A percentile compares a stretch with the other conserved stretches of the same genome.
Evolutionary conservation across 371 early-diverging fungal species (phyloP).

Genomic region (Apophysomyces elegans): DNA sequence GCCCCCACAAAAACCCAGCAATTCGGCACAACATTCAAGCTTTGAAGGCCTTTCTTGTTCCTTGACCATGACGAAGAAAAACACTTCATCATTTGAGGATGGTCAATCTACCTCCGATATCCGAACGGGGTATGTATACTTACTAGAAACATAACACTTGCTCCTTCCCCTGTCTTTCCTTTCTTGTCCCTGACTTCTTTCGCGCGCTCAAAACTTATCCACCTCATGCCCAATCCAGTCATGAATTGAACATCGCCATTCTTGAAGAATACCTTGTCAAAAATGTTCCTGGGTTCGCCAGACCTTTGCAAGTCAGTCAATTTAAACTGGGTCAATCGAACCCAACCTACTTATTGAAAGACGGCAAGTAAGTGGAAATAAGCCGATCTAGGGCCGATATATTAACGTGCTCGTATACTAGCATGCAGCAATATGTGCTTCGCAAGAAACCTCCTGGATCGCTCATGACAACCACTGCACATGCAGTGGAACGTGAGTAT

Average conservation of each 20-base stretch:
- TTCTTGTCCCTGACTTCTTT: background rate
- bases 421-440: conserved; percentile 72
- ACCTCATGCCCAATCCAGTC: conserved; percentile 38
- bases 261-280: conserved; percentile 63
- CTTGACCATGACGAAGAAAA: conserved; percentile 12
- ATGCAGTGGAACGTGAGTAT: conserved; percentile 93
- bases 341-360: conserved; percentile 84
- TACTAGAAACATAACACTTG: background rate
- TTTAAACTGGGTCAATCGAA: conserved; percentile 92
- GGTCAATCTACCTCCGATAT: conserved; percentile 43
- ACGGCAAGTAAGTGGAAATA: conserved; percentile 59
- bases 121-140: conserved; percentile 36
- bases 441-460: conserved; percentile 93
- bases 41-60: conserved; percentile 2
- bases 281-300: conserved; percentile 54
- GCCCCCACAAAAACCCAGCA: conserved; percentile 5
- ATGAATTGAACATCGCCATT: conserved; percentile 61
- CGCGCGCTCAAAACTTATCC: background rate
- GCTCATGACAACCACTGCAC: conserved; percentile 84
- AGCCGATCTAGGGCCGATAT: background rate
- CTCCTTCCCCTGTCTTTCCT: background rate
- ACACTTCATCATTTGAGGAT: background rate
- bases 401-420: conserved; percentile 14
- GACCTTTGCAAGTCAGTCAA: conserved; percentile 76
- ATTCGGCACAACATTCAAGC: background rate